Conservation (phyloP, 345 rosid species). For the Eucalyptus fibrosa region DNA sequence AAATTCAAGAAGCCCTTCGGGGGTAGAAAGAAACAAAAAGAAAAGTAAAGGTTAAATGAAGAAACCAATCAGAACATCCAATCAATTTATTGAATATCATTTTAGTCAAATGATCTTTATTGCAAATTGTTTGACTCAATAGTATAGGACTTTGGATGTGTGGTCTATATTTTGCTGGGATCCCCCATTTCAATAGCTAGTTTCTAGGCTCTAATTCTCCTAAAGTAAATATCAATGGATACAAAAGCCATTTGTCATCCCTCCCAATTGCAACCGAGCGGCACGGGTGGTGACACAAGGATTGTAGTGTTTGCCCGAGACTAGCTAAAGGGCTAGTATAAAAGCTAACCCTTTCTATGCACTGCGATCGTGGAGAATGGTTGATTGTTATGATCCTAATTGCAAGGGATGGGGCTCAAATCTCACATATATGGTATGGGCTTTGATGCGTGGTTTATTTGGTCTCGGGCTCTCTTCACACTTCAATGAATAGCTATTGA, state of each 20-base stretch:
- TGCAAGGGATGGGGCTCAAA: not conserved
- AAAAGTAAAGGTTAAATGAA: not conserved
- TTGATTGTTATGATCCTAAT: not conserved
- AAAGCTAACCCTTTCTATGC: not conserved
- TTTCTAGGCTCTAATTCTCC: not conserved
- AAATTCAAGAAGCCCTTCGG: conserved; percentile 1
- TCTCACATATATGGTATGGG: not conserved
- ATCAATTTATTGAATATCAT: not conserved
- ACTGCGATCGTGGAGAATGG: not conserved
- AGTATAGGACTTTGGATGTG: not conserved
- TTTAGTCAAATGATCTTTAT: not conserved
- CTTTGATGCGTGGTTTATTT: not conserved
- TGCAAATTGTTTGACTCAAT: not conserved
- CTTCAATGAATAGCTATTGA: too few species aligned
- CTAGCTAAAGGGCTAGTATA: not conserved
- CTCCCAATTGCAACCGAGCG: not conserved
- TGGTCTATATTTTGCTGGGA: not conserved
- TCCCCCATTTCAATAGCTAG: not conserved
- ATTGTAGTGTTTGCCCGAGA: not conserved
- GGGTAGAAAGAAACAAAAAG: not conserved
- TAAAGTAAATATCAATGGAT: not conserved
- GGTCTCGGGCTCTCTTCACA: not conserved
- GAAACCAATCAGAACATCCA: not conserved
- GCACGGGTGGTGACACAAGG: not conserved
- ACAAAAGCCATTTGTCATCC: not conserved